Evolutionary conservation across 106 monocot species (phyloP).

Genomic region (Acorus gramineus): DNA sequence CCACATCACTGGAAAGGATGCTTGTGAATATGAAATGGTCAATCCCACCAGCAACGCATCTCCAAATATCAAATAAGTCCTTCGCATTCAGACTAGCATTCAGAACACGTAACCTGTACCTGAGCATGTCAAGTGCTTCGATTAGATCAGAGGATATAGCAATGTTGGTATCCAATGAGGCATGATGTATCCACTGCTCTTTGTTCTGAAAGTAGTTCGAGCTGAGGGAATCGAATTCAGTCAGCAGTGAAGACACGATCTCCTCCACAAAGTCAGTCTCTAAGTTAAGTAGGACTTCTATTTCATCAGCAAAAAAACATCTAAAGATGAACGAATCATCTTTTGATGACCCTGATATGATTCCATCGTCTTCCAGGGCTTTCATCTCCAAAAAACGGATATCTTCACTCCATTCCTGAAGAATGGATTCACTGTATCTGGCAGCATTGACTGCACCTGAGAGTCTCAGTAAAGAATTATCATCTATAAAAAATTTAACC

Average conservation of each 20-base stretch:
- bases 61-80: slow-evolving; percentile 70
- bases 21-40: slow-evolving; percentile 70
- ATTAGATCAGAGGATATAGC: slow-evolving; percentile 31
- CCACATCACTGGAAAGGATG: slow-evolving; percentile 24
- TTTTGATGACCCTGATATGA: neutral
- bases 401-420: slow-evolving; percentile 64
- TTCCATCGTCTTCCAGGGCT: slow-evolving; percentile 5
- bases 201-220: slow-evolving; percentile 41
- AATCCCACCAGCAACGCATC: slow-evolving; percentile 53
- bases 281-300: slow-evolving; percentile 35
- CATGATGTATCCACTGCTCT: slow-evolving; percentile 10
- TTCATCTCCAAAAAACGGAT: slow-evolving; percentile 35
- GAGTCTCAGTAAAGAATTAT: slow-evolving; percentile 22
- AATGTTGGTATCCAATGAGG: slow-evolving; percentile 17
- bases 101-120: slow-evolving; percentile 24
- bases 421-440: slow-evolving; percentile 44
- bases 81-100: slow-evolving; percentile 33
- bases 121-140: slow-evolving; percentile 45
- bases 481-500: slow-evolving; percentile 16
- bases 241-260: slow-evolving; percentile 45
- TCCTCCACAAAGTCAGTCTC: slow-evolving; percentile 51
- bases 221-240: slow-evolving; percentile 48
- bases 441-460: slow-evolving; percentile 45
- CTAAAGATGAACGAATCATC: neutral
- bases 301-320: slow-evolving; percentile 40